Conservation (phyloP, 2,329 filamentous ascomycete genomes). For the Cercospora nicotianae region DNA sequence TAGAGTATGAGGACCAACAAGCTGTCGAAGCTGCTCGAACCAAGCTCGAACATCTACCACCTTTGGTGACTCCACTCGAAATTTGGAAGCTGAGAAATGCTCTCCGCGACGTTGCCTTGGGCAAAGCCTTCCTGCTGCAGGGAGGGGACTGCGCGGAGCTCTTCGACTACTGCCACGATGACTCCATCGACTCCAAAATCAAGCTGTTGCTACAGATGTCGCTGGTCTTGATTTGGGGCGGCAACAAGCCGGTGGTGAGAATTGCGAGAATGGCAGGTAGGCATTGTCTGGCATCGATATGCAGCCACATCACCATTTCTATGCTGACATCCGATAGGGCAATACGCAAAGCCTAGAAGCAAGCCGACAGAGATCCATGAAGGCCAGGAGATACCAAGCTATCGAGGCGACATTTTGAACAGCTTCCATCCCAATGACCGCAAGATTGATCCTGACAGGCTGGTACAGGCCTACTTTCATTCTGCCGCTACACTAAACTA, state of each 20-base stretch:
- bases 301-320: not conserved
- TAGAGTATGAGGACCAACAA: conserved; percentile 64
- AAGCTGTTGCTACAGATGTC: conserved; percentile 98
- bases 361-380: conserved; percentile 81
- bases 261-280: conserved; percentile 85
- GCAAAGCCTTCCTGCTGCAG: conserved; percentile 90
- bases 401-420: conserved; percentile 94
- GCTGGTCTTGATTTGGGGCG: conserved; percentile 88
- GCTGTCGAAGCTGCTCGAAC: conserved; percentile 60
- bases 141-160: conserved; percentile 96
- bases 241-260: conserved; percentile 78
- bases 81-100: conserved; percentile 76
- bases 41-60: conserved; percentile 69
- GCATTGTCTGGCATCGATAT: not conserved
- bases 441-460: conserved; percentile 74
- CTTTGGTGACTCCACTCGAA: conserved; percentile 75
- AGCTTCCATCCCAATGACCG: conserved; percentile 76
- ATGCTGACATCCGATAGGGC: conserved; percentile 39
- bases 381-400: conserved; percentile 80
- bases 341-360: conserved; percentile 94
- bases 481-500: conserved; percentile 95
- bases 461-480: conserved; percentile 88
- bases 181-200: conserved; percentile 91
- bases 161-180: conserved; percentile 91
- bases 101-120: conserved; percentile 81